Base-by-base conservation (phyloP, 768 basidiomycete species). In the Tylopilus sp. region DNA sequence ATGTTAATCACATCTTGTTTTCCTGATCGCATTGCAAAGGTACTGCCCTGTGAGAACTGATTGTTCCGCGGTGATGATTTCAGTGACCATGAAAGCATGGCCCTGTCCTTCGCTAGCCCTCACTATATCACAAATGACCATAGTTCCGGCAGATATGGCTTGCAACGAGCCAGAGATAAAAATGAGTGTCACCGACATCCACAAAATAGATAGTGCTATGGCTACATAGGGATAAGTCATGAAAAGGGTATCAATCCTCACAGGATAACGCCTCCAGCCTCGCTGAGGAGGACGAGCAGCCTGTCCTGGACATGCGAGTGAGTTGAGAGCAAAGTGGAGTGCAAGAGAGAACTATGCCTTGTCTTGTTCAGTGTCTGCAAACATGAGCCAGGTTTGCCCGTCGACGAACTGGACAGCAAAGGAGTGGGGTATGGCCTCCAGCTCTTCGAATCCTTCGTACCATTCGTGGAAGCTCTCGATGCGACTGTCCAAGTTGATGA, bases 401-500 rank as follows among this genome's bases (percentile, higher is more conserved):
- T 78, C 75, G 31, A 71, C 73, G 63, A 86, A 85, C 54, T 83
- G 83, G 25, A 87, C 68, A 3, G 80, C 86, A 68, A 87, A 86
- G 1, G 86, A 84, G 53, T 82, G 74, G 4, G 82, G 77, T 46
- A 87, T 85, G 11, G 84, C 78, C 62, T 83, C 76, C 30, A 87
- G 65, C 42, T 85, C 82, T 52, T 87, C 85, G 52, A 81, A 85
- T 6, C 85, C 85, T 50, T 87, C 81, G 50, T 79, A 74, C 80
- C 83, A 85, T 59, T 87, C 86, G 52, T 75, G 74, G 48, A 86
- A 56, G 10, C 69, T 78, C 41, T 66, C 69, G 16, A 84, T 62
- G 10, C 72, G 69, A 10, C 78, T 78, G 6, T 75, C 72, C 37
- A 87, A 65, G 33, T 76, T 66, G n/a, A 83, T 47, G 40, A 76